These are phyloP conservation scores for Brassica incana DNA, from an alignment of 345 rosid genomes.

Conservation along the genomic window DNA sequence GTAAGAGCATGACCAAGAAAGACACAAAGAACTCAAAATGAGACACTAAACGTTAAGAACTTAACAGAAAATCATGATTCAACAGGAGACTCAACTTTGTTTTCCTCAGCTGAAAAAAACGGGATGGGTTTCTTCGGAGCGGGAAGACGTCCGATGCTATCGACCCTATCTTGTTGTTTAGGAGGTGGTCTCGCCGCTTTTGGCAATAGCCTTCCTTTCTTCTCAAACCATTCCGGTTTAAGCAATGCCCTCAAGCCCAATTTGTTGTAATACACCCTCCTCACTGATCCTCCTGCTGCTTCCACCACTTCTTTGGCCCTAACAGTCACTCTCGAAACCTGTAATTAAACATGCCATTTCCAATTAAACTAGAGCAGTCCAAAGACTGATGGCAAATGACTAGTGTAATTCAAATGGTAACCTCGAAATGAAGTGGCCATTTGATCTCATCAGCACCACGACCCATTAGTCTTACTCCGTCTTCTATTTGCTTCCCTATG, in stretches of 20 bases:
- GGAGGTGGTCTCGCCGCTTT: slow-evolving; percentile 94
- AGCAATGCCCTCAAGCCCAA: slow-evolving; percentile 81
- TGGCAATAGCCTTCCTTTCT: slow-evolving; percentile 90
- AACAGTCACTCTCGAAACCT: slow-evolving; percentile 90
- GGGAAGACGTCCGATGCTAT: slow-evolving; percentile 89
- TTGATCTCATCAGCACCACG: slow-evolving; percentile 83
- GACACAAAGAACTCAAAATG: neutral
- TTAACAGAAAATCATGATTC: slow-evolving; percentile 23
- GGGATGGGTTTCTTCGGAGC: slow-evolving; percentile 90
- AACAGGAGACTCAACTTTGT: slow-evolving; percentile 39
- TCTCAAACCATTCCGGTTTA: slow-evolving; percentile 93
- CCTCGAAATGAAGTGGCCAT: slow-evolving; percentile 98
- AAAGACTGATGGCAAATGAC: neutral
- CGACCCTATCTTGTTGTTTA: slow-evolving; percentile 78
- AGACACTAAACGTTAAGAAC: neutral
- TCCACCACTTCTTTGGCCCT: slow-evolving; percentile 89
- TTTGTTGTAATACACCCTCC: slow-evolving; percentile 87
- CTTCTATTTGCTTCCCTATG: slow-evolving; percentile 84
- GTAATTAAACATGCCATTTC: slow-evolving; percentile 1
- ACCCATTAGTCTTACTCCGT: slow-evolving; percentile 94
- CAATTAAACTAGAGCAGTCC: neutral
- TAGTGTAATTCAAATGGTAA: slow-evolving; percentile 21
- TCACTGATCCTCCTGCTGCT: slow-evolving; percentile 86
- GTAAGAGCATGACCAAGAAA: slow-evolving; percentile 5
- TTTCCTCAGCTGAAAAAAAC: slow-evolving; percentile 46